Conservation (phyloP, 1,139 yeast species). For the Nakaseomyces delphensis region DNA sequence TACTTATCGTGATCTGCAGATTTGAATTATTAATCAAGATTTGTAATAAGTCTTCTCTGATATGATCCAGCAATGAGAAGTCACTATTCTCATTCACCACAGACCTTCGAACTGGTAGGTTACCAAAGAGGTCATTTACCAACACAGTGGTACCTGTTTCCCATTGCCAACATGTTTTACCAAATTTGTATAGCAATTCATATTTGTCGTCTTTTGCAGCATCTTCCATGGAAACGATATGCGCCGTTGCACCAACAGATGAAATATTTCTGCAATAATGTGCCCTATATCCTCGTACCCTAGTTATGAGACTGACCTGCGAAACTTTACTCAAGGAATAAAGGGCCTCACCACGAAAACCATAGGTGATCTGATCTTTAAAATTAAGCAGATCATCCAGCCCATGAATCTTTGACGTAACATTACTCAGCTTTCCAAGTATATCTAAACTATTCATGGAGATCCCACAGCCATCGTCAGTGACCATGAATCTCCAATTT, state of each 20-base stretch:
- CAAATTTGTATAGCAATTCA: background rate
- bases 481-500: conserved; percentile 37
- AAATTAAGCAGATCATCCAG: conserved; percentile 25
- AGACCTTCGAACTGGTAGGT: conserved; percentile 49
- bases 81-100: conserved; percentile 19
- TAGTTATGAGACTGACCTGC: conserved; percentile 35
- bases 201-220: background rate
- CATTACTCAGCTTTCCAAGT: conserved; percentile 33
- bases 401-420: conserved; percentile 41
- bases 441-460: conserved; percentile 42
- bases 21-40: conserved; percentile 30
- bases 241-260: background rate
- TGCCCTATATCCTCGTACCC: conserved; percentile 20
- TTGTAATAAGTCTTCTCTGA: conserved; percentile 35
- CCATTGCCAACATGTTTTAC: background rate
- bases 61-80: conserved; percentile 26
- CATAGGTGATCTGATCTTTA: conserved; percentile 22
- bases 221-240: conserved; percentile 7
- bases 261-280: background rate
- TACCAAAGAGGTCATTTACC: conserved; percentile 43
- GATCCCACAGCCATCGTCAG: conserved; percentile 50
- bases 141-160: conserved; percentile 45
- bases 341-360: conserved; percentile 43
- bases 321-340: conserved; percentile 35
- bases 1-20: conserved; percentile 27